Conservation (phyloP, 2,329 filamentous ascomycete species). For the Fusarium sp. region DNA sequence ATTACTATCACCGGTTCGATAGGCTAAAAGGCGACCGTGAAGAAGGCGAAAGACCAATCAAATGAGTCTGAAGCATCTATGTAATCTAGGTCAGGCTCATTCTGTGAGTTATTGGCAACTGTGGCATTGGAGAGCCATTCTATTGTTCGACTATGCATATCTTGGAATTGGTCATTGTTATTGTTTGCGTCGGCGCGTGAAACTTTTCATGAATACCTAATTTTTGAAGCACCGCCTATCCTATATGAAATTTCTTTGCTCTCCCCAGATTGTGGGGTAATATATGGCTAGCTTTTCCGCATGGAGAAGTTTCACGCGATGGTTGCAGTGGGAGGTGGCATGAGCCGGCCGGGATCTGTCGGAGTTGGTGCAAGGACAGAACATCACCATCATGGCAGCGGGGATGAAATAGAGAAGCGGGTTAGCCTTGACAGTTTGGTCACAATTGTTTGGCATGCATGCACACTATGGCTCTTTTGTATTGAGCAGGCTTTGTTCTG, state of each 20-base stretch:
- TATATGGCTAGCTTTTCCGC: not conserved
- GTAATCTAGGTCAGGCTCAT: too few species aligned
- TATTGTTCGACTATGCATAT: too few species aligned
- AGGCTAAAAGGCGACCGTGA: too few species aligned
- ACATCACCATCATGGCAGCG: constrained; percentile 27
- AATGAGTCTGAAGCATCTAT: too few species aligned
- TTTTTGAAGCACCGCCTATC: too few species aligned
- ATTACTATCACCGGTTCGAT: too few species aligned
- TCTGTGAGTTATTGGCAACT: too few species aligned
- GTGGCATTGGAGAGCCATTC: too few species aligned
- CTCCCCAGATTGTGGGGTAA: not conserved
- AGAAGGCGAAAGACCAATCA: too few species aligned
- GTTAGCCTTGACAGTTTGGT: not conserved
- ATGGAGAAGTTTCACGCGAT: constrained; percentile 14
- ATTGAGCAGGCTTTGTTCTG: not conserved
- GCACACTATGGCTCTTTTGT: not conserved
- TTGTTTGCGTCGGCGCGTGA: too few species aligned
- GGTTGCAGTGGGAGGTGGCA: not conserved
- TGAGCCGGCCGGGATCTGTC: constrained; percentile 14
- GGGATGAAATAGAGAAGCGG: constrained; percentile 12
- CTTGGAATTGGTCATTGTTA: too few species aligned
- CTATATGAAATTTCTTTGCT: not conserved
- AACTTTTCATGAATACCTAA: too few species aligned
- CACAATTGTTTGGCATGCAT: not conserved
- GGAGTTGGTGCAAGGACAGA: constrained; percentile 10